These are phyloP conservation scores for Phaffomyces antillensis DNA, from an alignment of 805 yeast genomes.

Conservation along the genomic window DNA sequence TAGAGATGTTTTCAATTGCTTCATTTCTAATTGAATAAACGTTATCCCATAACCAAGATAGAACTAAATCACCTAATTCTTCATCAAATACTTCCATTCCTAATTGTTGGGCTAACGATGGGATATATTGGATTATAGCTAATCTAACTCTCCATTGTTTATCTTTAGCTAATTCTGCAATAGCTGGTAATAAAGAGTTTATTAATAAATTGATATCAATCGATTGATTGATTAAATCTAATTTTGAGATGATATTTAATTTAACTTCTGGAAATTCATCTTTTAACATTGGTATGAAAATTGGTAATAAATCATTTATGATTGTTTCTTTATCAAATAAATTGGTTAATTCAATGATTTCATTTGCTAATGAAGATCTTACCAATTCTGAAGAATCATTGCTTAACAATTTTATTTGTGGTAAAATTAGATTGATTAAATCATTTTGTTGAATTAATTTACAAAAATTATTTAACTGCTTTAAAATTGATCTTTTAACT, in stretches of 20 bases:
- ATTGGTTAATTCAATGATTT: constrained; percentile 82
- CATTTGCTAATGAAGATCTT: constrained; percentile 84
- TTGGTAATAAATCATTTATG: constrained; percentile 75
- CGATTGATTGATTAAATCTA: constrained; percentile 87
- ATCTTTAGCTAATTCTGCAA: constrained; percentile 92
- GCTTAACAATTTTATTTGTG: constrained; percentile 75
- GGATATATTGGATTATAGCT: constrained; percentile 95
- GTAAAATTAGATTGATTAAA: constrained; percentile 66
- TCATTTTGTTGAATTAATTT: constrained; percentile 43
- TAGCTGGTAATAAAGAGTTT: constrained; percentile 88
- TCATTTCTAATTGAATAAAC: constrained; percentile 96
- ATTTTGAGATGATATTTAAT: constrained; percentile 84
- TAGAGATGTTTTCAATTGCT: constrained; percentile 77
- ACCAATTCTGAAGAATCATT: constrained; percentile 91
- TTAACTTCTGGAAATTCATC: constrained; percentile 97
- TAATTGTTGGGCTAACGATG: constrained; percentile 86
- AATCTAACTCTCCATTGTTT: constrained; percentile 96
- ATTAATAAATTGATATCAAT: constrained; percentile 86
- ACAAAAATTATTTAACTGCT: constrained; percentile 77
- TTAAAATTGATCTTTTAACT: constrained; percentile 90
- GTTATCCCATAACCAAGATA: constrained; percentile 98
- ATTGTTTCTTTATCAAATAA: constrained; percentile 79
- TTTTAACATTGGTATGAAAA: constrained; percentile 85
- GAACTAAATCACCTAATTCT: constrained; percentile 81
- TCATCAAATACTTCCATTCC: constrained; percentile 92